These are phyloP conservation scores for Gnomoniopsis smithogilvyi DNA, from an alignment of 2,329 filamentous ascomycete genomes.

Conservation along the genomic window DNA sequence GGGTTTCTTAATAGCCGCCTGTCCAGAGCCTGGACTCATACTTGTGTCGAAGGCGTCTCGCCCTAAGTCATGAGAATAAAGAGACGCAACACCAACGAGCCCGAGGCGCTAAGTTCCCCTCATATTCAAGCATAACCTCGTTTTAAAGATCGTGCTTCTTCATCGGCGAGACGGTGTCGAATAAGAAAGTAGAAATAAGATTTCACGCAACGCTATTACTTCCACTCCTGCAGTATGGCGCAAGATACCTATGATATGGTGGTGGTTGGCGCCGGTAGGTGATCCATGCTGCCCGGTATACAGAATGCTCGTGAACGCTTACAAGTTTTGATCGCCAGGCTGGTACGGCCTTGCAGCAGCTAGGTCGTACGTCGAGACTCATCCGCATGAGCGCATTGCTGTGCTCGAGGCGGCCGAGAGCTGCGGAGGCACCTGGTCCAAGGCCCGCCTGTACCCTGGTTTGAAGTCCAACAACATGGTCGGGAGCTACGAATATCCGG, in stretches of 20 bases:
- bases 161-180: too few relatives aligned
- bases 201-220: background rate
- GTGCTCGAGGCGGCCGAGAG: slow-evolving; percentile 49
- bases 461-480: slow-evolving; percentile 63
- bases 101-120: too few relatives aligned
- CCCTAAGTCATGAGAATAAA: too few relatives aligned
- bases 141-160: too few relatives aligned
- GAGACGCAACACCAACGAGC: too few relatives aligned
- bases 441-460: slow-evolving; percentile 55
- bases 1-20: too few relatives aligned
- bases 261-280: slow-evolving; percentile 18
- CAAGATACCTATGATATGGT: slow-evolving; percentile 10
- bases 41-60: too few relatives aligned
- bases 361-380: slow-evolving; percentile 48
- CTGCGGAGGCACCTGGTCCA: slow-evolving; percentile 60
- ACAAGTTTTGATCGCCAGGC: slow-evolving; percentile 26
- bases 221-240: slow-evolving; percentile 1
- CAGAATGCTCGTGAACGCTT: background rate
- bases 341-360: slow-evolving; percentile 50
- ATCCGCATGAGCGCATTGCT: slow-evolving; percentile 42
- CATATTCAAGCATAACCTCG: too few relatives aligned
- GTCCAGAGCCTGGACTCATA: too few relatives aligned
- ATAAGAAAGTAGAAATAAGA: too few relatives aligned
- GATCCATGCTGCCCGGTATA: background rate
- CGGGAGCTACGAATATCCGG: slow-evolving; percentile 61